Base-by-base conservation (phyloP, 768 basidiomycete species). In the Calvatia gigantea region DNA sequence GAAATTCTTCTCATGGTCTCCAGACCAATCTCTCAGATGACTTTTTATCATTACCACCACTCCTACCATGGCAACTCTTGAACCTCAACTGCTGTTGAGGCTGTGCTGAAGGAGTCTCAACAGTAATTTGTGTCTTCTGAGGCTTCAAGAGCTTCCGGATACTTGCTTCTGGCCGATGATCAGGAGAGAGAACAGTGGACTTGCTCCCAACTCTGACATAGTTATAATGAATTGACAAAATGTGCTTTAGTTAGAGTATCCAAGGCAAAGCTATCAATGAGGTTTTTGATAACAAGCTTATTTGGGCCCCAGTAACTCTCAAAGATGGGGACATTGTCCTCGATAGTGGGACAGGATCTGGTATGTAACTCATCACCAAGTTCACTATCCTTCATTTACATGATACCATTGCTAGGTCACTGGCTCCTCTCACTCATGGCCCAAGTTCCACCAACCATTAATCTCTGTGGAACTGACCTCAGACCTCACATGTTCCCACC, bases 321-420 rank as follows among this genome's bases (percentile, higher is more conserved):
- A 43, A 55, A 17, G 25, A 43, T 6, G 58, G 55, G 4, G 58
- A 61, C 39, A 52, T 38, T 7, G 46, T 66, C 19, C 57, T 64
- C 9, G 65, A 64, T 41, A 58, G 44, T 21, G 65, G 60, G 9
- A 60, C 63, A 1, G 63, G 63, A 1, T 59, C 58, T 46, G 62
- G 64, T 62, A 51, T 19, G 49, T 46, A 14, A 3, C 3, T 14
- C 23, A 29, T 19, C 6, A 42, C 6, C 9, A 5, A 37, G 17
- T 12, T 11, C 7, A 9, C 11, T 31, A 4, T 6, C 15, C 8
- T 41, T 41, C 27, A 29, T 27, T 6, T 17, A 25, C 5, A 15
- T 29, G 2, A 27, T 7, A 23, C 17, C 42, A 33, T n/a, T 17
- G 11, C 33, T 8, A 54, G 53, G 43, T 11, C 29, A 17, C 25